Evolutionary conservation across 768 basidiomycete genomes (phyloP), one percentile per base, ranked within the genome.

Genomic region (Hypsizygus marmoreus): DNA sequence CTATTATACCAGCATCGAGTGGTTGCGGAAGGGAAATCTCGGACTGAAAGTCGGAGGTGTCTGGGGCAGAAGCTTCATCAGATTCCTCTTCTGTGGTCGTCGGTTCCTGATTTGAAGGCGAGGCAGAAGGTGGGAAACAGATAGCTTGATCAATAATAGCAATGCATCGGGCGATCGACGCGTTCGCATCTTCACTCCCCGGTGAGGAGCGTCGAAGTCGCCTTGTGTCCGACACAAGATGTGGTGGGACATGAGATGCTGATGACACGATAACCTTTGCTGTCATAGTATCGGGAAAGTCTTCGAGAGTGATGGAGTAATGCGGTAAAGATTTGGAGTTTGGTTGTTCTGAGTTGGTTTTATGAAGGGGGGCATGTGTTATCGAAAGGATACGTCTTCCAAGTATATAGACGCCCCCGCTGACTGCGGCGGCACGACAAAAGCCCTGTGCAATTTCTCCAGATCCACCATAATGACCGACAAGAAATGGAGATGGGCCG

Each of bases 371-470:
- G 23, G 43, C 32, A 24, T 60, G 47, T 8, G 59, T 45, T 22
- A 73, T 50, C 8, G 64, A 60, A 2, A 51, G 44, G 3, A 87
- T 60, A 2, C 64, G 60, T 34, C 79, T 74, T 19, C 84, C 84
- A 3, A 91, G 75, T 48, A 91, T 82, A 58, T 91, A 91, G 9
- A 84, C 81, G 0, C 72, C 80, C 13, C 88, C 86, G 37, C 72
- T 73, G 24, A 98, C 95, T 2, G 95, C 95, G 11, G 91, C 76
- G 16, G 88, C 81, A 12, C 94, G 90, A 60, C 82, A 86, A 57
- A 89, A 98, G 2, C 94, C 95, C 65, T 97, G 95, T 0, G 88
- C 79, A 9, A 97, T 82, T 59, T 97, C 95, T 4, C 95, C 95
- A 0, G 86, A 75, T 14, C 93, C 91, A 13, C 95, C 95, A 61